Percentiles rank a stretch among this genome's conserved stretches.
Conservation (phyloP, 495 filamentous ascomycete species). For the Choiromyces venosus region DNA sequence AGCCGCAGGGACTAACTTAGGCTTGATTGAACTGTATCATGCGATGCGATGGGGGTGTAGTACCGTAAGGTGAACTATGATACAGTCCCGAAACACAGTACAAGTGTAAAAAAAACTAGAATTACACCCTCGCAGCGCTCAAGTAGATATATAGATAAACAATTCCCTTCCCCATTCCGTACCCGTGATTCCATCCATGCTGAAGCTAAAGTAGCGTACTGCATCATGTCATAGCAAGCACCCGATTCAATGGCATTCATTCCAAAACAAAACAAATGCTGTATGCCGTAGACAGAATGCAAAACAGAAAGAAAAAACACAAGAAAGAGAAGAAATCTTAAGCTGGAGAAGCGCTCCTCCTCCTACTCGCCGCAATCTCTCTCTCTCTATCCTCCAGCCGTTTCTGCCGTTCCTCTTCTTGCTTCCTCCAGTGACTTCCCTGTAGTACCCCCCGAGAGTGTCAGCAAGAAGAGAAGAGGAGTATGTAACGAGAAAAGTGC, state of each 20-base stretch:
- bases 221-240: neutral
- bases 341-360: constrained; percentile 20
- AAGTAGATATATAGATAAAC: neutral
- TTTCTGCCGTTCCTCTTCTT: constrained; percentile 50
- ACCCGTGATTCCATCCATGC: neutral
- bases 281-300: neutral
- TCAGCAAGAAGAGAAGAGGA: neutral
- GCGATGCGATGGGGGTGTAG: neutral
- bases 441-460: neutral
- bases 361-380: constrained; percentile 28
- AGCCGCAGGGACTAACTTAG: neutral
- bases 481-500: constrained; percentile 45
- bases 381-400: constrained; percentile 44
- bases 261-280: too few relatives aligned
- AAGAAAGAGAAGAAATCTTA: neutral
- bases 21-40: neutral
- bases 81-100: neutral
- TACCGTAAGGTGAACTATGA: neutral
- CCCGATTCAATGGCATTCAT: neutral
- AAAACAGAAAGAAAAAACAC: neutral
- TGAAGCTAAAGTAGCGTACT: neutral
- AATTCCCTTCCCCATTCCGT: neutral
- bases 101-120: neutral
- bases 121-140: neutral
- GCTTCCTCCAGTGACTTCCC: constrained; percentile 65